A percentile compares a stretch with the other conserved stretches of the same genome.
phyloP scores from a whole-genome alignment of 2,329 filamentous ascomycete species.

The Fusarium odoratissimum region DNA sequence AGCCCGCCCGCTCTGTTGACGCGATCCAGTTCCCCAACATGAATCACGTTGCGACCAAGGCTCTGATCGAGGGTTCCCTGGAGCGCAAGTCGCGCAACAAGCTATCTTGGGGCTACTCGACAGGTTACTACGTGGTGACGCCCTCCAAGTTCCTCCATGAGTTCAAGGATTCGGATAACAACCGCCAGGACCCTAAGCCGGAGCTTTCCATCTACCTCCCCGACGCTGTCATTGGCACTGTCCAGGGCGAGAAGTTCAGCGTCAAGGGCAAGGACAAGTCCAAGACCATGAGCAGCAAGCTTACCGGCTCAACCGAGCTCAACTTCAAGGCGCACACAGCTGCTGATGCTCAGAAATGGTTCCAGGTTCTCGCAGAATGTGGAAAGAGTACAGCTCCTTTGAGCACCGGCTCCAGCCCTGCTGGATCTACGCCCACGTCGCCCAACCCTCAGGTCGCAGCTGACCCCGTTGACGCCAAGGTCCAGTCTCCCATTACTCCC shows the following conservation, averaged over 20 bases:
- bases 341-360: slow-evolving; percentile 87
- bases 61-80: slow-evolving; percentile 87
- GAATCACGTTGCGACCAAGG: slow-evolving; percentile 80
- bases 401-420: slow-evolving; percentile 42
- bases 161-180: slow-evolving; percentile 90
- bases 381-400: slow-evolving; percentile 62
- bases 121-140: slow-evolving; percentile 90
- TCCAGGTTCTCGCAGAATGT: slow-evolving; percentile 73
- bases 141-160: slow-evolving; percentile 91
- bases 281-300: slow-evolving; percentile 82
- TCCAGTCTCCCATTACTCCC: slow-evolving; percentile 33
- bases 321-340: slow-evolving; percentile 88
- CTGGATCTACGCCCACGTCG: slow-evolving; percentile 45
- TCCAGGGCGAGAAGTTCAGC: slow-evolving; percentile 85
- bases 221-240: slow-evolving; percentile 81
- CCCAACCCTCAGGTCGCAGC: slow-evolving; percentile 36
- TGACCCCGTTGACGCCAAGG: slow-evolving; percentile 31
- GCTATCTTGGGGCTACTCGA: slow-evolving; percentile 79
- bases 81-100: slow-evolving; percentile 93
- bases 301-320: slow-evolving; percentile 83
- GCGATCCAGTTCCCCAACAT: slow-evolving; percentile 89
- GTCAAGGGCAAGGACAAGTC: slow-evolving; percentile 95
- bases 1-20: slow-evolving; percentile 78
- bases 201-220: slow-evolving; percentile 93
- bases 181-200: slow-evolving; percentile 77